These are phyloP conservation scores for Dendrobium chrysotoxum DNA, from an alignment of 106 monocot species.

Conservation along the genomic window DNA sequence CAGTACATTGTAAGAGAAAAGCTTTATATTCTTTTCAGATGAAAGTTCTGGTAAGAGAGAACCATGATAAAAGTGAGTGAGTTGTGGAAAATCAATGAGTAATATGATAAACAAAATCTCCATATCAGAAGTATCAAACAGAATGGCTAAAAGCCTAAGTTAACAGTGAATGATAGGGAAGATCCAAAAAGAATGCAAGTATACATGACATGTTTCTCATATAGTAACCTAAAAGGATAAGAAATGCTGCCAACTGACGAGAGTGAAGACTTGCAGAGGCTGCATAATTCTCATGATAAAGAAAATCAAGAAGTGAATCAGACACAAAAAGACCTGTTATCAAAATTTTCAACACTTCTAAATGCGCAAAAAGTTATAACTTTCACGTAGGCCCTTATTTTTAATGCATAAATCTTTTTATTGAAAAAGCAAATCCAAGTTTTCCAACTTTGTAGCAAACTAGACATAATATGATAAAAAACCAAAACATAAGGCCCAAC, in stretches of 20 bases:
- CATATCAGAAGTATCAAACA: too few relatives aligned
- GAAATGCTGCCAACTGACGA: too few relatives aligned
- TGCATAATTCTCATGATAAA: neutral
- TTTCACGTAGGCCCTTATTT: too few relatives aligned
- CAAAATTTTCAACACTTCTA: neutral
- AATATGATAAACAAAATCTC: too few relatives aligned
- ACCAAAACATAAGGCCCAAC: neutral
- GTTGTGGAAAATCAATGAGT: neutral
- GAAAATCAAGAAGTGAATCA: neutral
- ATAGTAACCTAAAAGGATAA: too few relatives aligned
- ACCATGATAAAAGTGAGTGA: neutral
- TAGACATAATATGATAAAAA: neutral
- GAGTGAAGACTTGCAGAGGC: too few relatives aligned
- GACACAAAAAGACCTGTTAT: neutral
- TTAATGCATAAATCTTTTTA: too few relatives aligned
- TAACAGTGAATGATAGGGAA: too few relatives aligned
- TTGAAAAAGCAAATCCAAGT: neutral
- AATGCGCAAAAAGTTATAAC: neutral
- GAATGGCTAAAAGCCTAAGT: too few relatives aligned
- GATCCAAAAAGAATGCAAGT: neutral
- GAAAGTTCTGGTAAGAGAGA: slow-evolving; percentile 15
- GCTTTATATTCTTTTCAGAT: slow-evolving; percentile 22
- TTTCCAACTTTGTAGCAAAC: neutral
- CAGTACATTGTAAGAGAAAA: slow-evolving; percentile 34
- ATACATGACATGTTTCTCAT: too few relatives aligned